These are phyloP conservation scores for Peronospora tabacina DNA, from an alignment of 352 stramenopile genomes.

Conservation along the genomic window DNA sequence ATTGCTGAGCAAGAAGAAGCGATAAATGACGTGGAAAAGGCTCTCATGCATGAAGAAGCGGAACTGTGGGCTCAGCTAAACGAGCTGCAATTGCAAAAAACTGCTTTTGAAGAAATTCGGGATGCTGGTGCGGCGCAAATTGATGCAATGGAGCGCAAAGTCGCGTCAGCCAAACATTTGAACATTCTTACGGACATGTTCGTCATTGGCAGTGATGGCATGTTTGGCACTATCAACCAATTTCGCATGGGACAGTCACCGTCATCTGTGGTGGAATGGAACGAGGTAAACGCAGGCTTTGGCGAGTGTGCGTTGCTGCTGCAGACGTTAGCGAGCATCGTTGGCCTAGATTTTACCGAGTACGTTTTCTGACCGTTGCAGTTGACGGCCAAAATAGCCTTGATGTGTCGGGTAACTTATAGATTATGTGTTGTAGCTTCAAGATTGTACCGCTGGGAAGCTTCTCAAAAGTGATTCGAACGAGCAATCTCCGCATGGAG, in stretches of 20 bases:
- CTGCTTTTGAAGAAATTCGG: slow-evolving; percentile 45
- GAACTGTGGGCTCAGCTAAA: slow-evolving; percentile 56
- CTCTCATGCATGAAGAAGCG: slow-evolving; percentile 44
- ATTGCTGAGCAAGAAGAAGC: slow-evolving; percentile 43
- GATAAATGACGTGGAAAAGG: slow-evolving; percentile 42
- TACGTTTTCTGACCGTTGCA: slow-evolving; percentile 25
- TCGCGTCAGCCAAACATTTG: slow-evolving; percentile 34
- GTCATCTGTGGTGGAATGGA: slow-evolving; percentile 65
- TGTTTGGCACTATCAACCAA: slow-evolving; percentile 79
- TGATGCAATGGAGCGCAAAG: slow-evolving; percentile 45
- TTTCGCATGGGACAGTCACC: slow-evolving; percentile 69
- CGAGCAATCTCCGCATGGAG: slow-evolving; percentile 72
- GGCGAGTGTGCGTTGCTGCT: slow-evolving; percentile 68
- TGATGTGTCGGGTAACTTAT: slow-evolving; percentile 1
- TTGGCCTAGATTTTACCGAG: slow-evolving; percentile 65
- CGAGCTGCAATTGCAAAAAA: slow-evolving; percentile 37
- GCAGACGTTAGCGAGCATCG: slow-evolving; percentile 43
- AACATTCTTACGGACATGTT: slow-evolving; percentile 77
- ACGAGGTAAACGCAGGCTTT: slow-evolving; percentile 83
- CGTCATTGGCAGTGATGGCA: slow-evolving; percentile 57
- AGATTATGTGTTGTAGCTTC: slow-evolving; percentile 38
- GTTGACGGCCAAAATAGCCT: neutral
- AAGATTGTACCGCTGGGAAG: slow-evolving; percentile 83
- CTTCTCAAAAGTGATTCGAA: slow-evolving; percentile 81
- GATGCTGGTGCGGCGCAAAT: slow-evolving; percentile 50